Evolutionary conservation across 2,329 filamentous ascomycete genomes (phyloP), one percentile per base, ranked within the genome.

Genomic region (Cryphonectria radicalis): DNA sequence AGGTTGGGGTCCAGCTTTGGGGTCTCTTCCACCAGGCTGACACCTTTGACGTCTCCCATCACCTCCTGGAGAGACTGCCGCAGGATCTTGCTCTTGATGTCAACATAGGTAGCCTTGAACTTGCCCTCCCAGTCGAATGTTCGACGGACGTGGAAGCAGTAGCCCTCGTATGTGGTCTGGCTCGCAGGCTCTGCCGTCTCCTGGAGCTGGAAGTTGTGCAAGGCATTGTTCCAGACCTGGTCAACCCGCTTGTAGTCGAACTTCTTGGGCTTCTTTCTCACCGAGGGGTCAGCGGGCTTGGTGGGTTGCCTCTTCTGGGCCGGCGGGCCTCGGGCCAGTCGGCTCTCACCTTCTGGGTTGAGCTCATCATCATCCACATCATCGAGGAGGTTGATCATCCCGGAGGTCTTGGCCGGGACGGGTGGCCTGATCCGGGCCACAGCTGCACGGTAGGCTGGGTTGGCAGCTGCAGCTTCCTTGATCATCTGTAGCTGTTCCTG

Each of bases 121-220:
- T 94, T 94, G 73, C 93, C 93, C 75, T 96, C 92, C 89, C 89
- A 93, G 79, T 95, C 91, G 78, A 97, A 97, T 19, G 89, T 91
- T 69, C 94, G 88, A 22, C 93, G 89, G 22, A 97, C 92, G 35
- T 94, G 93, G 79, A 97, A 97, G 42, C 94, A 86, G 78, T 91
- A 96, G 72, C 92, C 89, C 72, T 95, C 90, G 79, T 94, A 95
- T 75, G 92, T 80, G 0, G 82, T 78, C n/a, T 84, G 84, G 4
- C 77, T 76, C 0, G 78, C 76, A 37, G 82, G 77, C 67, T 88
- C 83, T 19, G 85, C 82, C 8, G 85, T 89, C 62, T 88, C 83
- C 68, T 89, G 87, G 2, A 90, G 81, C 74, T 85, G 88, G 80
- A 81, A 88, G 72, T 84, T 82, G 75, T 87, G 84, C 11, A 84